Evolutionary conservation across 1,139 yeast genomes (phyloP), one percentile per base, ranked within the genome.

Genomic region (Diutina siamensis): DNA sequence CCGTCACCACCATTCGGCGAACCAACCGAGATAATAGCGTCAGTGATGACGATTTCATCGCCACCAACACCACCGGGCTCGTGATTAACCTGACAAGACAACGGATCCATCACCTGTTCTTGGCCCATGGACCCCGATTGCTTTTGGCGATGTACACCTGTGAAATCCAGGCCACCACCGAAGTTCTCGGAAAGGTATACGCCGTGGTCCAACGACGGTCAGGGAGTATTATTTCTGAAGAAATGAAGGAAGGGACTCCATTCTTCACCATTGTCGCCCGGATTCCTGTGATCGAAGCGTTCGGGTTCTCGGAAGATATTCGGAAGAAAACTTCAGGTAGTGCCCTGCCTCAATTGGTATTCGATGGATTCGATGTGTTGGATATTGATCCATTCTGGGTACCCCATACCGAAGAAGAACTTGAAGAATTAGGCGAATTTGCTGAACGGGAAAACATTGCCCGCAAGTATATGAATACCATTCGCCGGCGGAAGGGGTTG

Each of bases 381-480:
- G 95, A 87, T 51, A 77, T 84, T 53, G 97, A 94, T 66, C 99
- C 99, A 36, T 94, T 83, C 71, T 94, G 99, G 99, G 95, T 92
- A 12, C 98, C 99, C n/a, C 86, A 92, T 5, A 94, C 98, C 0
- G 97, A 86, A 55, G 97, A 88, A 60, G 98, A 94, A 59, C 65
- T 92, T 45, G 98, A 92, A 59, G 95, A 88, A 49, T 68, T 86
- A 44, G 99, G 98, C 27, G 96, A 87, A 52, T 75, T 78, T 53
- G 96, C 97, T 0, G 98, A 94, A 56, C 76, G 86, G 55, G 97
- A 88, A 56, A 92, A 92, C 57, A 70, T 88, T 49, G 97, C 97
- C 0, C 74, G 94, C 59, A 71, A 73, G 55, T 92, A 92, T 59
- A 84, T 92, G 83, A 87, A 86, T 51, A 68, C 67, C 32, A 78